These are phyloP conservation scores for Euphrasia confusa DNA, from an alignment of 257 asterid genomes.

Conservation along the genomic window DNA sequence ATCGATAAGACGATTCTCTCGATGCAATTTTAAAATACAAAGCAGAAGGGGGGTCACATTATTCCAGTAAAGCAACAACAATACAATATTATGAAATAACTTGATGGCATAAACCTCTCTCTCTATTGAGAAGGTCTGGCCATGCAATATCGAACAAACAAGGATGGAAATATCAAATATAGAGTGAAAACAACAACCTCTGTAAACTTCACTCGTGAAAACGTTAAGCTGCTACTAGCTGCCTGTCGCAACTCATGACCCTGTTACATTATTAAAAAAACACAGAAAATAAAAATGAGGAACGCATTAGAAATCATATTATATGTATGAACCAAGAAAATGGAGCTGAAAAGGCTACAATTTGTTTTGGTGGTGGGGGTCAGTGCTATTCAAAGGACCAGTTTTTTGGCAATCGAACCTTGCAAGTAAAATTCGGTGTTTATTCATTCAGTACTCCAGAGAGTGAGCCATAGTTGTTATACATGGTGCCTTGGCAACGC, in stretches of 20 bases:
- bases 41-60: conserved; percentile 18
- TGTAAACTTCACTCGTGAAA: conserved; percentile 18
- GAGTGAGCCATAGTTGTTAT: no score
- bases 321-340: neutral
- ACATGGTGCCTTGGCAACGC: no score
- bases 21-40: conserved; percentile 10
- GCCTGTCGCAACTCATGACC: conserved; percentile 23
- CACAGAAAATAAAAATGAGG: neutral
- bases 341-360: no score
- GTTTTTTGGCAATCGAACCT: neutral
- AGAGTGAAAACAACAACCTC: conserved; percentile 21
- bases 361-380: no score
- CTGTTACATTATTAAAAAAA: conserved; percentile 26
- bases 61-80: conserved; percentile 21
- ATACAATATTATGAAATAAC: conserved; percentile 31
- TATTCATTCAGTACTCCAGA: neutral
- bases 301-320: conserved; percentile 5
- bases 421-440: neutral
- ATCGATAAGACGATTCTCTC: conserved; percentile 14
- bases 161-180: neutral
- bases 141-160: neutral
- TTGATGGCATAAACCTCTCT: conserved; percentile 21
- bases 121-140: conserved; percentile 13
- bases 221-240: conserved; percentile 23
- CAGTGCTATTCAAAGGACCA: neutral